Evolutionary conservation across 78 protist genomes (phyloP), one percentile per base, ranked within the genome.

Genomic region (Ministeria vibrans): DNA sequence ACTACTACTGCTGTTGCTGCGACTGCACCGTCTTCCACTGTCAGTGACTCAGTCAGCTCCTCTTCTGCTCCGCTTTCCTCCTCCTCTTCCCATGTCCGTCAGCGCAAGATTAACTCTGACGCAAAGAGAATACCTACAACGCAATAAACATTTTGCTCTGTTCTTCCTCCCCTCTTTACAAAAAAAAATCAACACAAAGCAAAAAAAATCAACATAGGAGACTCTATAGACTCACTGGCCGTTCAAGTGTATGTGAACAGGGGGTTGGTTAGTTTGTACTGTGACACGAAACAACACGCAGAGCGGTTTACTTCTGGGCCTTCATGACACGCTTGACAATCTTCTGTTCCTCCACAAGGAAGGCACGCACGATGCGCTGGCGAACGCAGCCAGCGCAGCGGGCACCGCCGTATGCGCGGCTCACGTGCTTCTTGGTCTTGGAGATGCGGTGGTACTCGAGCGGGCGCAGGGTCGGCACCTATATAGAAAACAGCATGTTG

Each of bases 271-370:
- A 49, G 55, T 15, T 20, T 15, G 55, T 20, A 9, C 9, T 20
- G 55, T 20, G n/a, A 15, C 55, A 15, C n/a, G 55, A 49, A 9
- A 49, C 9, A 15, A 49, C 55, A 20, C 15, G 55, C 15, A 15
- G 9, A 20, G 55, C 15, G 9, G 9, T 49, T 49, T 20, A 49
- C n/a, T 15, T 15, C 15, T 49, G 55, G 55, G 71, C 71, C 71
- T 63, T 63, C 43, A 63, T 82, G 64, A 93, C 92, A 39, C 78
- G 77, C 95, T 96, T 96, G 79, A 95, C 98, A 80, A 94, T 84
- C 92, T 90, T 92, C 90, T 92, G 96, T 88, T 96, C 98, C 91
- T 96, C 98, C 11, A 96, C 72, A 75, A 96, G 91, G 97, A 96
- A 96, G 23, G 98, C 98, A 61, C 98, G 94, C 59, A 92, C 81